These are phyloP conservation scores for Sphagnum fallax DNA, from an alignment of 228 moss, liverwort and hornwort species.

Conservation along the genomic window DNA sequence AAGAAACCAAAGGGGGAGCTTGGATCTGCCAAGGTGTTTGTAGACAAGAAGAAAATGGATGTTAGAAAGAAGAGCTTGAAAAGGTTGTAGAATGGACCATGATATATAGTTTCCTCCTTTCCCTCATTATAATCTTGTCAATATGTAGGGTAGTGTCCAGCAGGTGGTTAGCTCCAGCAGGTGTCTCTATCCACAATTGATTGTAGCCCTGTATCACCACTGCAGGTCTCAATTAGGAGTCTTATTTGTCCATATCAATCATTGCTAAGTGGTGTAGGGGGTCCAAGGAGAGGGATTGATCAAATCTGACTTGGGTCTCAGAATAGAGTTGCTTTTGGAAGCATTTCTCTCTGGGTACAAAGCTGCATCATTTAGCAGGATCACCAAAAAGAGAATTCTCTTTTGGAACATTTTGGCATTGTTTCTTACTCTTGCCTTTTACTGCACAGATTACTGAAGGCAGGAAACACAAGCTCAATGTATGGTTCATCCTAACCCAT, in stretches of 20 bases:
- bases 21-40: conserved; percentile 62
- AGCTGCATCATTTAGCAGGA: too few species aligned
- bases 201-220: not conserved
- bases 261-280: too few species aligned
- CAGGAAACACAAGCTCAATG: too few species aligned
- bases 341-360: too few species aligned
- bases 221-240: not conserved
- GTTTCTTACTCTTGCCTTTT: too few species aligned
- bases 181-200: not conserved
- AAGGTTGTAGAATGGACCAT: conserved; percentile 61
- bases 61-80: conserved; percentile 98
- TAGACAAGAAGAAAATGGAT: conserved; percentile 98
- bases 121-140: not conserved
- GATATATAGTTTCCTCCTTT: not conserved
- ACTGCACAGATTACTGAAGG: too few species aligned
- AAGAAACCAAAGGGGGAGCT: conserved; percentile 94
- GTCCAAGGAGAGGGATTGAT: too few species aligned
- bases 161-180: conserved; percentile 15
- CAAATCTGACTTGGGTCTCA: too few species aligned
- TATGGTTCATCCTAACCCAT: too few species aligned
- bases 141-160: conserved; percentile 11
- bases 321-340: too few species aligned
- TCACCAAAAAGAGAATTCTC: too few species aligned
- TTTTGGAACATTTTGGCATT: too few species aligned
- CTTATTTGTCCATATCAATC: not conserved